A percentile compares a stretch with the other conserved stretches of the same genome.
These are phyloP conservation scores for Botryotinia globosa DNA, from an alignment of 2,329 filamentous ascomycete genomes.

Conservation along the genomic window DNA sequence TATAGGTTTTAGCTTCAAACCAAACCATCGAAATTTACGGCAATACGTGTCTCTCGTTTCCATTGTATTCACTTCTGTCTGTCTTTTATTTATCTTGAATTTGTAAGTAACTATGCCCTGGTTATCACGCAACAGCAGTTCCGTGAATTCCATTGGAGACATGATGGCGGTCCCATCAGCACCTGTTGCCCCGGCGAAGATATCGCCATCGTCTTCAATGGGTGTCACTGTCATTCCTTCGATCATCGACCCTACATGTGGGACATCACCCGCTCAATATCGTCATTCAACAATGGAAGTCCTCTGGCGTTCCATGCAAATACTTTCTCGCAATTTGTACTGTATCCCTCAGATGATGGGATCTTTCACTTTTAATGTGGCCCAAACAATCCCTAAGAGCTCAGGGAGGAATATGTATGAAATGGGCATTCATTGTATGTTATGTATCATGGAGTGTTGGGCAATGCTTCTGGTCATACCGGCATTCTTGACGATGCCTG, in stretches of 20 bases:
- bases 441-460: constrained; percentile 23
- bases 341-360: constrained; percentile 22
- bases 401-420: constrained; percentile 19
- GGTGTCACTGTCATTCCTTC: constrained; percentile 24
- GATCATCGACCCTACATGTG: constrained; percentile 26
- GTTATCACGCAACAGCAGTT: constrained; percentile 17
- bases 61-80: neutral
- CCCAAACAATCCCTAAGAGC: neutral
- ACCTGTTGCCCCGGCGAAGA: neutral
- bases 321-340: constrained; percentile 21
- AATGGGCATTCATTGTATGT: constrained; percentile 19
- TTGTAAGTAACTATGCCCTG: constrained; percentile 20
- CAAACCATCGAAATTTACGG: neutral
- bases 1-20: neutral
- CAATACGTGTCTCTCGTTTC: neutral
- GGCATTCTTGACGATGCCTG: constrained; percentile 23
- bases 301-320: constrained; percentile 13
- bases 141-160: constrained; percentile 9
- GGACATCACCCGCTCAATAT: constrained; percentile 22
- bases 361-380: constrained; percentile 10
- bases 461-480: constrained; percentile 20
- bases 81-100: neutral
- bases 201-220: neutral
- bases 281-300: constrained; percentile 15
- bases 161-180: constrained; percentile 2